phyloP scores from a whole-genome alignment of 2,329 filamentous ascomycete genomes.

The Alternaria brassicae region DNA sequence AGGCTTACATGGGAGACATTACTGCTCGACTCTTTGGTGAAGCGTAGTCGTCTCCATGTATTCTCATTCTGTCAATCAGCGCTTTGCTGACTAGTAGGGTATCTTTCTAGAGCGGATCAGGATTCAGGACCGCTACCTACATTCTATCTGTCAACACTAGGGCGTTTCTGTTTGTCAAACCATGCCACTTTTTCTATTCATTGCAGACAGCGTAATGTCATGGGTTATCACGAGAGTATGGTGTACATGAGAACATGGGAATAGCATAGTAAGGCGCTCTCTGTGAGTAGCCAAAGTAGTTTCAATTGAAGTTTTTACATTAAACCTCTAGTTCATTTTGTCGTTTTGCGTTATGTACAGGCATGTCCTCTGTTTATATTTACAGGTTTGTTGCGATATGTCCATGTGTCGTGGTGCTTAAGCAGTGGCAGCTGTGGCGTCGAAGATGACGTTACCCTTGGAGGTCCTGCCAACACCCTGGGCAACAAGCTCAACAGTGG shows the following conservation, averaged over 20 bases:
- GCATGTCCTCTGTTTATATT: neutral
- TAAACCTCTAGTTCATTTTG: neutral
- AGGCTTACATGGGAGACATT: slow-evolving; percentile 88
- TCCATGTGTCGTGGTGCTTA: neutral
- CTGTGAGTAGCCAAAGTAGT: neutral
- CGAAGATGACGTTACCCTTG: slow-evolving; percentile 6
- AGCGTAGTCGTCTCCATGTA: slow-evolving; percentile 45
- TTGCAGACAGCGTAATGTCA: neutral
- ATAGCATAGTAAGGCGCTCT: neutral
- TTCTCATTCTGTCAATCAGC: neutral
- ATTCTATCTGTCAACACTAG: too few relatives aligned
- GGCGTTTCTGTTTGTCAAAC: neutral
- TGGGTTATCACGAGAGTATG: neutral
- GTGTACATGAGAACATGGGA: slow-evolving; percentile 3
- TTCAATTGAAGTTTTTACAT: neutral
- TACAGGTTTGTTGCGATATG: rapidly evolving
- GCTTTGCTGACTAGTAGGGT: neutral
- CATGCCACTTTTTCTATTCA: neutral
- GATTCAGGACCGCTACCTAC: neutral
- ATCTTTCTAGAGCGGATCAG: neutral
- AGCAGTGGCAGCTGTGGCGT: slow-evolving; percentile 18
- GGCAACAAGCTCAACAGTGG: slow-evolving; percentile 1
- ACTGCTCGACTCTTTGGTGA: slow-evolving; percentile 86
- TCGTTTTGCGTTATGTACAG: neutral
- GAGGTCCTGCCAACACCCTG: neutral